These are phyloP conservation scores for Talaromyces rugulosus DNA, from an alignment of 2,329 filamentous ascomycete genomes.

Conservation along the genomic window DNA sequence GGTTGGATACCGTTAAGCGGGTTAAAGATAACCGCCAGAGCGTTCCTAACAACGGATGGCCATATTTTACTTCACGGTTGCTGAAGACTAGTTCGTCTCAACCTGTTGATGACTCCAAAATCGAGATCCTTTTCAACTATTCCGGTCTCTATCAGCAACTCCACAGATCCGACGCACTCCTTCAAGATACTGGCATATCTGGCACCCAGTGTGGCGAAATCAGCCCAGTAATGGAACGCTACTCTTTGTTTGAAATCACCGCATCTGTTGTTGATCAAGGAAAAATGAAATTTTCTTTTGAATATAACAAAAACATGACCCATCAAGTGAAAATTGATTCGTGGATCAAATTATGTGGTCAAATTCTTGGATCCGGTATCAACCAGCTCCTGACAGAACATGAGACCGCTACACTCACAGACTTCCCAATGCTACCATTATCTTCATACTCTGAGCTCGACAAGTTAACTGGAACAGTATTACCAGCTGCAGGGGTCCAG, in stretches of 20 bases:
- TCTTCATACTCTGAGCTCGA: background rate
- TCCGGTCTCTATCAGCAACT: constrained; percentile 2
- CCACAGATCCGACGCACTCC: background rate
- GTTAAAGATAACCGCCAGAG: background rate
- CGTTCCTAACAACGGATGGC: background rate
- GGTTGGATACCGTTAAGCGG: background rate
- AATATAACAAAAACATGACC: background rate
- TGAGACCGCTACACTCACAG: background rate
- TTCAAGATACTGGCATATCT: constrained; percentile 6
- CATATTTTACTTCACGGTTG: background rate
- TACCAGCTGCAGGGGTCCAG: background rate
- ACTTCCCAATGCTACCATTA: background rate
- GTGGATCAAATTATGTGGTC: background rate
- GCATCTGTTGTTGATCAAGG: background rate
- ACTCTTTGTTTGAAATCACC: constrained; percentile 19
- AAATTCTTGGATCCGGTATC: background rate
- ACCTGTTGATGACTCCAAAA: background rate
- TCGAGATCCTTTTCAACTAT: constrained; percentile 5
- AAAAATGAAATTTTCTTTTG: background rate
- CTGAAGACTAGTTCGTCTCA: background rate
- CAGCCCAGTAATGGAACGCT: constrained; percentile 15
- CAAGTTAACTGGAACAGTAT: background rate
- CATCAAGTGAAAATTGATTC: background rate
- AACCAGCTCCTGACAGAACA: background rate
- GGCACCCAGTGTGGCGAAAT: constrained; percentile 9